phyloP scores from a whole-genome alignment of 805 yeast genomes.

The Lipomyces orientalis region DNA sequence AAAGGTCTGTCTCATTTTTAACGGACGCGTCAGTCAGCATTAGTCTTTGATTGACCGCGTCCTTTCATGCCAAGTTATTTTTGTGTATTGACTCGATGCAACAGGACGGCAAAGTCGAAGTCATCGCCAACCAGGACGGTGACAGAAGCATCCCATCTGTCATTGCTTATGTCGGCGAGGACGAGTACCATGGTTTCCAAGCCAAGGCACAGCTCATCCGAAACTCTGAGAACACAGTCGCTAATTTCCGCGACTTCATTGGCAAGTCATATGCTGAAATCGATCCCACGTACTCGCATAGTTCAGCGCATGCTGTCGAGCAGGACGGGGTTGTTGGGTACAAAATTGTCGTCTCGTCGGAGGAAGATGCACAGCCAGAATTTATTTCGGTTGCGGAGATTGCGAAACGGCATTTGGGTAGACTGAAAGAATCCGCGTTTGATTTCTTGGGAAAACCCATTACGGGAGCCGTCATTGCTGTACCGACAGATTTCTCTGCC shows the following conservation, averaged over 20 bases:
- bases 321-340: conserved; percentile 39
- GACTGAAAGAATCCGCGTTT: conserved; percentile 85
- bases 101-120: conserved; percentile 90
- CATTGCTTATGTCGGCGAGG: conserved; percentile 87
- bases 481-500: conserved; percentile 85
- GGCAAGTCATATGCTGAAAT: conserved; percentile 76
- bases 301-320: conserved; percentile 71
- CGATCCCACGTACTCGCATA: conserved; percentile 66
- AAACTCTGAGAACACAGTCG: conserved; percentile 83
- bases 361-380: conserved; percentile 58
- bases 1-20: conserved; percentile 31
- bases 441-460: conserved; percentile 85
- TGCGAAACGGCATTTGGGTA: conserved; percentile 79
- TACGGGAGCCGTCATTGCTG: conserved; percentile 84
- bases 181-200: conserved; percentile 97
- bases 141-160: conserved; percentile 96
- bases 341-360: conserved; percentile 27
- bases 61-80: neutral
- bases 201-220: conserved; percentile 91
- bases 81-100: conserved; percentile 27
- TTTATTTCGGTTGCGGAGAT: conserved; percentile 75
- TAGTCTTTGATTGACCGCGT: neutral
- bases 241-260: conserved; percentile 91
- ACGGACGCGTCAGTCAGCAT: neutral
- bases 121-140: conserved; percentile 98